Evolutionary conservation across 768 basidiomycete species (phyloP).

Genomic region (Lactarius hatsudake): DNA sequence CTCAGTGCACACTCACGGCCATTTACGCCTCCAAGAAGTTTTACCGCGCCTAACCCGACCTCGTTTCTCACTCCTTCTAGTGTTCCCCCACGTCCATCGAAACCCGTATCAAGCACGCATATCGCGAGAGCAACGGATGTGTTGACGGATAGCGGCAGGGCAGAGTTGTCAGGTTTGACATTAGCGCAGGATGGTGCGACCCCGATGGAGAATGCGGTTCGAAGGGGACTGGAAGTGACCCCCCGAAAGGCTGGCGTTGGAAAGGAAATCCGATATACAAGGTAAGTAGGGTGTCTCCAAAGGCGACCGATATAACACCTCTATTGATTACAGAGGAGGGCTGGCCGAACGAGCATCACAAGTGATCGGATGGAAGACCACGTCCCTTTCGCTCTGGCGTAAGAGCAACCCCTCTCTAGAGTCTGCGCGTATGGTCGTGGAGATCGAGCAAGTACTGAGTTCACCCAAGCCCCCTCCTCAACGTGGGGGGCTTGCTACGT

Average conservation of each 20-base stretch:
- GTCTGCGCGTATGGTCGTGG: slow-evolving; percentile 13
- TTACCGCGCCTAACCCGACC: slow-evolving; percentile 1
- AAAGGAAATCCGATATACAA: slow-evolving; percentile 44
- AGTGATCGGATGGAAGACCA: slow-evolving; percentile 11
- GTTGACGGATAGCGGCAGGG: slow-evolving; percentile 47
- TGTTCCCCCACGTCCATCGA: slow-evolving; percentile 26
- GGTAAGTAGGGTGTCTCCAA: slow-evolving; percentile 39
- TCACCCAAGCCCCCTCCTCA: slow-evolving; percentile 9
- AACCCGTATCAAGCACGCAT: slow-evolving; percentile 52
- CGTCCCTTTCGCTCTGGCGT: slow-evolving; percentile 20
- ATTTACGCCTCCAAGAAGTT: slow-evolving; percentile 15
- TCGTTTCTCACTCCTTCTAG: background rate
- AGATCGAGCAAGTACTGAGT: slow-evolving; percentile 14
- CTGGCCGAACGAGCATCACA: slow-evolving; percentile 22
- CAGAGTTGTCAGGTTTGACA: slow-evolving; percentile 53
- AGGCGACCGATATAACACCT: background rate
- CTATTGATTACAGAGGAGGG: slow-evolving; percentile 8
- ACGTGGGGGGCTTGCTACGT: slow-evolving; percentile 3
- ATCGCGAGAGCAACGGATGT: slow-evolving; percentile 53
- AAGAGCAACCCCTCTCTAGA: slow-evolving; percentile 17
- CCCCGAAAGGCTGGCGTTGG: slow-evolving; percentile 49
- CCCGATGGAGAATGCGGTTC: slow-evolving; percentile 38
- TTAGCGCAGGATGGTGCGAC: slow-evolving; percentile 46
- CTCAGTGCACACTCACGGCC: slow-evolving; percentile 6
- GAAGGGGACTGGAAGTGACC: slow-evolving; percentile 55